Base-by-base conservation (phyloP, 345 rosid species). In the Barbarea vulgaris region DNA sequence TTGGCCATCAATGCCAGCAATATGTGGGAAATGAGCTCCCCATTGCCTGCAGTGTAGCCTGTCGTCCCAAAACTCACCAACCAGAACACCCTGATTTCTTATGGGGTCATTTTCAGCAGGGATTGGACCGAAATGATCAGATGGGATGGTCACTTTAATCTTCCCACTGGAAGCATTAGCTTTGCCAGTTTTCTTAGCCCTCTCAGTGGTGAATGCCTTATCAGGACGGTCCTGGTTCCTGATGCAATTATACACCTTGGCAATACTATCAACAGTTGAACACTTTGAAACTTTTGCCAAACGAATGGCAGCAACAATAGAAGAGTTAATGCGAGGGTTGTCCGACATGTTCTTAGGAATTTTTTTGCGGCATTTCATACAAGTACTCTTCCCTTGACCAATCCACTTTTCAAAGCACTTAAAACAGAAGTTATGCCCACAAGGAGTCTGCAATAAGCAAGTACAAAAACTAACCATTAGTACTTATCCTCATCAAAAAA, bases 41-140 rank as follows among this genome's bases (percentile, higher is more conserved):
- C 91, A 93, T 50, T 93, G 97, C 13, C 89, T 52, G 24, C 95
- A 90, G 0, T 82, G 89, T 58, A 78, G 42, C 41, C 96, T 84
- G 25, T 82, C 93, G n/a, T 75, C 85, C 98, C 97, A 93, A 44
- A 47, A 54, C 5, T 89, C 92, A 12, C 97, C 96, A 17, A 93
- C 97, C 54, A 85, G 63, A 39, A 91, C 84, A 30, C 97, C 96
- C 46, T 73, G 86, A 8, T 87, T 85, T 69, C 89, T 87, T 5
- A 7, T 75, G 0, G 93, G 96, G 73, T 93, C 97, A 44, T 89
- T 76, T 55, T 85, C 97, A 11, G 92, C 87, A 8, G 70, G 59
- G 19, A 93, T 91, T 0, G 98, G 98, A 9, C 98, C 98, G 14
- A 93, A 91, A 62, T 90, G 89, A 67, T 93, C 93, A 2, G 87